Conservation (phyloP, 371 early-diverging fungal species). For the Mortierella sp. region DNA sequence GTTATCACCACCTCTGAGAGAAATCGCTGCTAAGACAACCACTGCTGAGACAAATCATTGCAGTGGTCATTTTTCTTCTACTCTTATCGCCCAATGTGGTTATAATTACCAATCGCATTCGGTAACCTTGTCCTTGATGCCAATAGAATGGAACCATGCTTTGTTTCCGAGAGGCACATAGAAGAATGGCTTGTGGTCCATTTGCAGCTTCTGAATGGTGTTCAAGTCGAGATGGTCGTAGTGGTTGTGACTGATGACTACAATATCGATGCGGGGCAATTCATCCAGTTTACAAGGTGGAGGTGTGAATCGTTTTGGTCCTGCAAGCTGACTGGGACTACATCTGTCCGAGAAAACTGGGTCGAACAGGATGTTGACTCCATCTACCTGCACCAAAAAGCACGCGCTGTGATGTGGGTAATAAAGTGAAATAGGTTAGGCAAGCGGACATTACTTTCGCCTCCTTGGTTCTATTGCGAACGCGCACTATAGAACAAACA, state of each 20-base stretch:
- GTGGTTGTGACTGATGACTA: conserved; percentile 84
- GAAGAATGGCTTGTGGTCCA: conserved; percentile 65
- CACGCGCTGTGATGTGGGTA: conserved; percentile 63
- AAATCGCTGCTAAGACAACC: too few species aligned
- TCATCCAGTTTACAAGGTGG: conserved; percentile 78
- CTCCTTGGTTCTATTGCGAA: not conserved
- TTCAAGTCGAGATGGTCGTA: conserved; percentile 84
- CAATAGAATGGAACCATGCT: conserved; percentile 68
- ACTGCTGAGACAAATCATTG: too few species aligned
- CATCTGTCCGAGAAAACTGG: conserved; percentile 84
- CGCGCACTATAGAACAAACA: not conserved
- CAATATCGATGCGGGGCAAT: conserved; percentile 77
- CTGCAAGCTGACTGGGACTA: conserved; percentile 71
- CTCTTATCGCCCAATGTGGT: too few species aligned
- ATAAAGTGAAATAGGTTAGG: too few species aligned
- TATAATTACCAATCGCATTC: conserved; percentile 78
- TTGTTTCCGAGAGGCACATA: conserved; percentile 86
- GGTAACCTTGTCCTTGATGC: conserved; percentile 64
- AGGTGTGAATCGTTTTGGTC: conserved; percentile 76
- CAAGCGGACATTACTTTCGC: not conserved
- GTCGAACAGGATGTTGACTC: conserved; percentile 79
- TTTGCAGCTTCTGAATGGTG: conserved; percentile 67
- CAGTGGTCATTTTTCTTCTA: too few species aligned
- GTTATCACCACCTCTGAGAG: too few species aligned
- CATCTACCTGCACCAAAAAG: conserved; percentile 72